Base-by-base conservation (phyloP, 192 early-diverging fungal species). In the Kappamyces sp. region DNA sequence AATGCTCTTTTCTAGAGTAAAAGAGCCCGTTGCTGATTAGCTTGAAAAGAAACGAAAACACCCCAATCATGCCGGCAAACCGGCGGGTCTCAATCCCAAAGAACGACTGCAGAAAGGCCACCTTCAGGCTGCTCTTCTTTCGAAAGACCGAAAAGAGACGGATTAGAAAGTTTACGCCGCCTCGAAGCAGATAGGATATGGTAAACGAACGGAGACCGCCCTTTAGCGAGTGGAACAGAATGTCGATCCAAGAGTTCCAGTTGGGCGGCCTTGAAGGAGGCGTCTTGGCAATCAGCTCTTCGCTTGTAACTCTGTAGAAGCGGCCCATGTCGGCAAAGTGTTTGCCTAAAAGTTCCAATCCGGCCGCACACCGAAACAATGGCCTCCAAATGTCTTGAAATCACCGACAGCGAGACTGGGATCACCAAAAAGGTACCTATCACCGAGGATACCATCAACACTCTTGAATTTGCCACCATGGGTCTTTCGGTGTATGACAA, bases 41-140 rank as follows among this genome's bases (percentile, higher is more conserved):
- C 58, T 86, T 89, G 86, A 86, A 91, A 6, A 85, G 35, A 42
- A 88, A 78, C 7, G 87, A 74, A 64, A 91, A 91, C 42, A 66
- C 69, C n/a, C 85, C 89, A 76, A 91, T 76, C 74, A 86, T 85
- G n/a, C 71, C 69, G 36, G 78, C 87, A 63, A 91, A 89, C 9
- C 86, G 86, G 43, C 77, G 34, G 1, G 84, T 70, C 53, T 84
- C 80, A 0, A 47, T 47, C 3, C 75, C 75, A 61, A 83, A 77
- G 36, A 51, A 58, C 7, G 40, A 32, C 13, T 5, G 70, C 32
- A 34, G 15, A 12, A 5, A 5, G 13, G 23, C n/a, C 39, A 43
- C 64, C 48, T 68, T 74, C 70, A 23, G 23, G 23, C 23, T 23
- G 23, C 23, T 59, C 57, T 66, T 69, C 54, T 64, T 66, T 9